These are phyloP conservation scores for Nigrospora sphaerica DNA, from an alignment of 2,329 filamentous ascomycete species.

Conservation along the genomic window DNA sequence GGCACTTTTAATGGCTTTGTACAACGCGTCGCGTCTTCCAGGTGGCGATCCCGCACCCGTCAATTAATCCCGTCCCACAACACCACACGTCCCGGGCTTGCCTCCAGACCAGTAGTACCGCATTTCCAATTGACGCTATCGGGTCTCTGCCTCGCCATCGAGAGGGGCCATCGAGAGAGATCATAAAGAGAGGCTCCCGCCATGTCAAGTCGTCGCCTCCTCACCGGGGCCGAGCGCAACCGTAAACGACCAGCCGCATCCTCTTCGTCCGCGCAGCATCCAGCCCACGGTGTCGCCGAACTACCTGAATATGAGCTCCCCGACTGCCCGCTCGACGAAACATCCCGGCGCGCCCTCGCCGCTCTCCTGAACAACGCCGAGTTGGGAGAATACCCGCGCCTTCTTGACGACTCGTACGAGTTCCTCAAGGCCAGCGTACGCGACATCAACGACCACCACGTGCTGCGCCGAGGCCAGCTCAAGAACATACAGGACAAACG, in stretches of 20 bases:
- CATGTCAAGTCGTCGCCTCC: constrained; percentile 14
- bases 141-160: no score
- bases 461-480: constrained; percentile 25
- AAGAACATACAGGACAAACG: constrained; percentile 26
- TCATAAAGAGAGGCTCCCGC: neutral
- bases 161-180: neutral
- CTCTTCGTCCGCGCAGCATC: constrained; percentile 2
- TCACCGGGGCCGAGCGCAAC: constrained; percentile 9
- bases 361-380: constrained; percentile 34
- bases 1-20: no score
- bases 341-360: constrained; percentile 29
- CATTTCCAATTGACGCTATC: no score
- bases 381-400: constrained; percentile 34
- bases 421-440: constrained; percentile 37
- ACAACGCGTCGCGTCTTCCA: no score
- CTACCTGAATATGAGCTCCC: constrained; percentile 46
- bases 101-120: no score
- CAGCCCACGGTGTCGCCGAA: constrained; percentile 12
- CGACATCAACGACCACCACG: constrained; percentile 39
- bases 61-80: neutral
- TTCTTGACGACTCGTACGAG: constrained; percentile 36
- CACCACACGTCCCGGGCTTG: no score
- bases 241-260: constrained; percentile 8
- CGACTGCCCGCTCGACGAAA: constrained; percentile 33
- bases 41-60: neutral